phyloP scores from a whole-genome alignment of 2,329 filamentous ascomycete species.

The Dothidotthia symphoricarpi region DNA sequence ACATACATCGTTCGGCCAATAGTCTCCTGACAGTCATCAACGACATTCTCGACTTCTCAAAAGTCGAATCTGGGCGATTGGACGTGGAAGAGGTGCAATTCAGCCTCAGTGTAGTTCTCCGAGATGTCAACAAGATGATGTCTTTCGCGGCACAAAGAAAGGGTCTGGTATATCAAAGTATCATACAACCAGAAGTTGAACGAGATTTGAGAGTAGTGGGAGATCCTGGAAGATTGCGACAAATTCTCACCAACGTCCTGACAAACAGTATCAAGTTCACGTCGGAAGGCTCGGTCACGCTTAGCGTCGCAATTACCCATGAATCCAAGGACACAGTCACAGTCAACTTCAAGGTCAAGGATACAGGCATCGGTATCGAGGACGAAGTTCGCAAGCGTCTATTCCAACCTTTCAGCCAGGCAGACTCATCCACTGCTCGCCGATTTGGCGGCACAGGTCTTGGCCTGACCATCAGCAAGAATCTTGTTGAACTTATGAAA shows the following conservation, averaged over 20 bases:
- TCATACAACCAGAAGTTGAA: constrained; percentile 62
- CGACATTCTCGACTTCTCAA: constrained; percentile 87
- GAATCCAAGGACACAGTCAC: constrained; percentile 65
- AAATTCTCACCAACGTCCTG: constrained; percentile 77
- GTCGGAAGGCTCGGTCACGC: constrained; percentile 47
- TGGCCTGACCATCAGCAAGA: constrained; percentile 78
- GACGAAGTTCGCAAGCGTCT: constrained; percentile 70
- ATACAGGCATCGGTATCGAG: constrained; percentile 79
- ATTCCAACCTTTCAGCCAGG: constrained; percentile 80
- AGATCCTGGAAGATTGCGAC: constrained; percentile 78
- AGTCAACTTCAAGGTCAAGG: constrained; percentile 70
- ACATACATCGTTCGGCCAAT: constrained; percentile 76
- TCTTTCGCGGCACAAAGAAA: constrained; percentile 80
- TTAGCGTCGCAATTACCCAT: constrained; percentile 62
- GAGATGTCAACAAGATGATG: constrained; percentile 83
- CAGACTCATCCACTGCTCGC: constrained; percentile 74
- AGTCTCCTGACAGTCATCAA: constrained; percentile 85
- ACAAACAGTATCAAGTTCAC: constrained; percentile 53
- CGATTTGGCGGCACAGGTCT: constrained; percentile 78
- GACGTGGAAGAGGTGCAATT: constrained; percentile 79
- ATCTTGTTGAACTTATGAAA: constrained; percentile 72
- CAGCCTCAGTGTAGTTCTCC: constrained; percentile 68
- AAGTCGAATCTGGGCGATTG: constrained; percentile 73
- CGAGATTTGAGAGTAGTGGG: constrained; percentile 77
- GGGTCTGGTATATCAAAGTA: constrained; percentile 68